Evolutionary conservation across 306 rosid genomes (phyloP), one percentile per base, ranked within the genome.

Genomic region (Cajanus cajan): DNA sequence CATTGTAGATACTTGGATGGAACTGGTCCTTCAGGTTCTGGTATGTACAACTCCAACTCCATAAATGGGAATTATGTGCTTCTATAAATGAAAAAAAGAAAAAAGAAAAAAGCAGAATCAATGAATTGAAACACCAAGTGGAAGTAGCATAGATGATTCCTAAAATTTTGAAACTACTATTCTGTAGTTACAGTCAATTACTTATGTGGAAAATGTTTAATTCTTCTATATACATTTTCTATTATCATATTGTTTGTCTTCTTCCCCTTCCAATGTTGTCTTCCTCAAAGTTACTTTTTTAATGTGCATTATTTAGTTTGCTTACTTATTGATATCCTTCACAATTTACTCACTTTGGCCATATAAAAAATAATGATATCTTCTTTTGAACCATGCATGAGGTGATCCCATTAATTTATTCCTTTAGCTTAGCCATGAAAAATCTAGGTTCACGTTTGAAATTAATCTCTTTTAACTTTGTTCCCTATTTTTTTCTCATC

Each of bases 1-100:
- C 98, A 94, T 71, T 94, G 98, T 73, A 83, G 93, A 82, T 92
- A 87, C 86, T 78, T 92, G 48, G 98, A 92, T 80, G 98, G 97
- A 90, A 70, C 36, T 55, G 91, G 98, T 77, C 93, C 98, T 79
- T 78, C 97, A 48, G 97, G 90, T 84, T 76, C 81, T 40, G 87
- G 87, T 86, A 83, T 72, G 80, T 24, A 70, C 64, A 39, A 50
- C 21, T 59, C 50, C 51, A 41, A 68, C 57, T 61, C 63, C 58
- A 21, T 73, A 36, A 45, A 28, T 62, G 18, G 55, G 63, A 69
- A 63, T 61, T 58, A 2, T 54, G 61, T 78, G 59, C 77, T 68
- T 74, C 34, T 36, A 22, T 58, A 76, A 64, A 51, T 67, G 63
- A 28, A 73, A 15, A 4, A n/a, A n/a, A n/a, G n/a, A n/a, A n/a